Conservation (phyloP, 805 yeast species). For the Starmerella sp. region DNA sequence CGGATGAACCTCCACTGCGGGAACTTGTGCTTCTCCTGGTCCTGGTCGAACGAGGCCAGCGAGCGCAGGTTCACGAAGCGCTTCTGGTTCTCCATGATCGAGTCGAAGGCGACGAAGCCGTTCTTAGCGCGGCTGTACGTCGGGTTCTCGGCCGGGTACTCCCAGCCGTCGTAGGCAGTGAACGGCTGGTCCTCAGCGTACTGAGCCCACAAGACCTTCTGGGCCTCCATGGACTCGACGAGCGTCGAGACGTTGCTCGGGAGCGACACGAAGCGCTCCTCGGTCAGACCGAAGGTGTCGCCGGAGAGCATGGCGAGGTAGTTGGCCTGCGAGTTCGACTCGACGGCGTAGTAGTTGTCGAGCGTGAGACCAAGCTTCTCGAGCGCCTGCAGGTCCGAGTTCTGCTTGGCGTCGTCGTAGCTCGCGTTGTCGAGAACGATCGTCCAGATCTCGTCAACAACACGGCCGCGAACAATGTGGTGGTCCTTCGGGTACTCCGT, state of each 20-base stretch:
- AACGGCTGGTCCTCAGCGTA: conserved; percentile 45
- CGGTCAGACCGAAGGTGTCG: conserved; percentile 39
- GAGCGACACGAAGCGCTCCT: conserved; percentile 36
- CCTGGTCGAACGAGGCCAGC: conserved; percentile 36
- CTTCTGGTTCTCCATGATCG: conserved; percentile 29
- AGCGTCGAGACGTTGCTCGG: conserved; percentile 40
- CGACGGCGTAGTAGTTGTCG: conserved; percentile 42
- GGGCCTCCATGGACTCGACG: conserved; percentile 39
- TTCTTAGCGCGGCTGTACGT: conserved; percentile 45
- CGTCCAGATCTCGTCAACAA: conserved; percentile 27
- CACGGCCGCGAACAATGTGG: conserved; percentile 25
- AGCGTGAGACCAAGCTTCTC: conserved; percentile 37
- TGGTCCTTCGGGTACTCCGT: conserved; percentile 26
- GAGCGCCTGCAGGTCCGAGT: conserved; percentile 35
- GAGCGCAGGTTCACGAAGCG: conserved; percentile 39
- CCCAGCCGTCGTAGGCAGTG: conserved; percentile 41
- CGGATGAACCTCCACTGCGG: conserved; percentile 47
- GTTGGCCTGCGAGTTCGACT: conserved; percentile 48
- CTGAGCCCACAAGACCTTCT: conserved; percentile 42
- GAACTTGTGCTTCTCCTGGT: conserved; percentile 32
- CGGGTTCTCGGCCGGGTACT: conserved; percentile 33
- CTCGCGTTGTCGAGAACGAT: conserved; percentile 45
- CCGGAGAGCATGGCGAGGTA: conserved; percentile 42
- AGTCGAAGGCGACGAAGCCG: conserved; percentile 37
- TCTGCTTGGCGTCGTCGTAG: conserved; percentile 40